Base-by-base conservation (phyloP, 169 alveolate genomes). In the Plasmodium blacklocki region DNA sequence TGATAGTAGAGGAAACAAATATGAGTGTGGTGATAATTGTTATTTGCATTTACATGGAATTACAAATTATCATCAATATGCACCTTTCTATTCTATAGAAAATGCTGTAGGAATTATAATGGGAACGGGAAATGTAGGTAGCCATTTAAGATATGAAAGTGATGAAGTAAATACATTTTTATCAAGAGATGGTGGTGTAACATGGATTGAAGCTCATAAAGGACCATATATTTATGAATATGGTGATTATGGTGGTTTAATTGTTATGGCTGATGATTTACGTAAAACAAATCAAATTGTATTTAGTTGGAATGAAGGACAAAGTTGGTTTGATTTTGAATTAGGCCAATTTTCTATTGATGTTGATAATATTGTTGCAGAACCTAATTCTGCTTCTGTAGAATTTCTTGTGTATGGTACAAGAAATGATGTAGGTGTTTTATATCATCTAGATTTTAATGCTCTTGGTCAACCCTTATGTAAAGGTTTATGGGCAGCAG, bases 181-280 rank as follows among this genome's bases (percentile, higher is more conserved):
- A 62, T 96, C 99, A 45, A 93, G 99, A 64, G 99, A 99, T 91
- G 99, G 99, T 1, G 99, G 99, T 0, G 97, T 96, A 14, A 97
- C 99, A 8, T 99, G 99, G 99, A 74, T 88, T 26, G 99, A 99
- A 92, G 98, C 98, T 0, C 99, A 95, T 92, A 98, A 98, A 93
- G 99, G 99, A 14, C 98, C 99, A 23, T 97, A 95, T 93, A 98
- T 98, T 71, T 98, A 98, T 93, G 99, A 99, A 93, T 96, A 97
- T 21, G 99, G 99, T 4, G 99, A 99, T 86, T 99, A 98, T 93
- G 99, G 99, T n/a, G 99, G 99, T 3, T 93, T 99, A 21, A 94
- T 99, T 11, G 99, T 99, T 47, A 97, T 98, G 99, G 99, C 99
- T 0, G 97, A 96, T 58, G 98, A 98, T 90, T 95, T 93, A 59